Evolutionary conservation across 352 stramenopile species (phyloP), one percentile per base, ranked within the genome.

Genomic region (Globisporangium emineosum): DNA sequence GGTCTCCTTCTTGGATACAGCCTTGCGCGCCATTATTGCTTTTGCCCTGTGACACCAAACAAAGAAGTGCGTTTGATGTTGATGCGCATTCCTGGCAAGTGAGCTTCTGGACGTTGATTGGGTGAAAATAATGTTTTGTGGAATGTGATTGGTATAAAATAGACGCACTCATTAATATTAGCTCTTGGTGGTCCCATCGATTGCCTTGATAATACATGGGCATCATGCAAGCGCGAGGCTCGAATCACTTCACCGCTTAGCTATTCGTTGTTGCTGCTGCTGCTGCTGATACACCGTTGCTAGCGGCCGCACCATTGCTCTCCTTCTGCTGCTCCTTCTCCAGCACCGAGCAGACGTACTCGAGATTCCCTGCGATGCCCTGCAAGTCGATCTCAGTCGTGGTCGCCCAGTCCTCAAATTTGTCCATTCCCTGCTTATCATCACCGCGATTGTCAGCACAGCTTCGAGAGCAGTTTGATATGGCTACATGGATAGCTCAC

Each of bases 281-380:
- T 5, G 15, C 17, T 25, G 27, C 13, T 29, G 17, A 5, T 15
- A 27, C 27, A 21, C 23, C 35, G 12, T 9, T 37, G 23, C 29
- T 21, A 17, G 40, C 19, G 3, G 2, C 9, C 3, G 29, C 9
- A 19, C 27, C 17, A 12, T 29, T 57, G 29, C n/a, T 65, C 17
- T 21, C 37, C 19, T 66, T 21, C 10, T 50, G 21, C 25, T 76
- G 66, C 43, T 86, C 77, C 50, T 79, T 83, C 62, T 91, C 79
- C 42, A 91, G 70, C 42, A 91, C 82, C 13, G 78, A 66, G 57
- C 69, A 83, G 17, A 91, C 78, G 59, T 91, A 89, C 64, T 91
- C 82, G 27, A 89, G 65, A 37, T 91, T 91, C 15, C 79, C 76
- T 49, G 82, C 76, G 50, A 91, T 77, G 5, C 64, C 68, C 40